These are phyloP conservation scores for Fusarium chlamydosporum DNA, from an alignment of 2,329 filamentous ascomycete species.

Conservation along the genomic window DNA sequence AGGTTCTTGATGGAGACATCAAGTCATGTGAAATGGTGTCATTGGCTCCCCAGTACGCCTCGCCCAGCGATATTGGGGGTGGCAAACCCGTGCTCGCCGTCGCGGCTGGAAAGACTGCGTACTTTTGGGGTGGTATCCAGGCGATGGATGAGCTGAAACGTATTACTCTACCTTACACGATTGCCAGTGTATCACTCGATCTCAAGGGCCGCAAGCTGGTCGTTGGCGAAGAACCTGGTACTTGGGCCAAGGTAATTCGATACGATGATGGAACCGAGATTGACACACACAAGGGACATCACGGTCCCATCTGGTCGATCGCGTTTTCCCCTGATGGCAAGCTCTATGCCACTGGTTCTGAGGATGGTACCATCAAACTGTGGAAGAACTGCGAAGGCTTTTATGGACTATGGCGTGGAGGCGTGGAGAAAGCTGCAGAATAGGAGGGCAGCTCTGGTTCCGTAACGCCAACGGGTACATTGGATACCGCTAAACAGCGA, in stretches of 20 bases:
- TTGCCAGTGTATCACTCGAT: conserved; percentile 92
- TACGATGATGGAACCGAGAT: conserved; percentile 87
- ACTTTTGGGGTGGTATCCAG: conserved; percentile 85
- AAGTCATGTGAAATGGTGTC: conserved; percentile 91
- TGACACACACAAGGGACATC: conserved; percentile 95
- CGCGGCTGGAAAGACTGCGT: conserved; percentile 92
- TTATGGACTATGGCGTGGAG: conserved; percentile 74
- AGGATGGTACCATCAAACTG: conserved; percentile 98
- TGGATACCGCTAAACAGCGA: conserved; percentile 10
- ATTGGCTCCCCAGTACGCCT: conserved; percentile 70
- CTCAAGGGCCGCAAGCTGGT: conserved; percentile 85
- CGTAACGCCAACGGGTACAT: conserved; percentile 35
- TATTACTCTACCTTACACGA: conserved; percentile 83
- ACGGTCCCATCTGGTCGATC: conserved; percentile 97
- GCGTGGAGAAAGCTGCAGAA: conserved; percentile 57
- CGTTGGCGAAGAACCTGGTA: conserved; percentile 91
- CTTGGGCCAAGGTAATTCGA: conserved; percentile 95
- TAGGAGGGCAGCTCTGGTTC: conserved; percentile 53
- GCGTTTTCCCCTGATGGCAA: conserved; percentile 96
- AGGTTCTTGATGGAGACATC: conserved; percentile 85
- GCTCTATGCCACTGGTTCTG: conserved; percentile 94
- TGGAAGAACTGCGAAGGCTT: conserved; percentile 78
- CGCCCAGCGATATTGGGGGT: conserved; percentile 73
- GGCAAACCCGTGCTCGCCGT: conserved; percentile 84
- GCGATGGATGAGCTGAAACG: conserved; percentile 83